These are phyloP conservation scores for Blastomyces emzantsi DNA, from an alignment of 2,329 filamentous ascomycete species.

Conservation along the genomic window DNA sequence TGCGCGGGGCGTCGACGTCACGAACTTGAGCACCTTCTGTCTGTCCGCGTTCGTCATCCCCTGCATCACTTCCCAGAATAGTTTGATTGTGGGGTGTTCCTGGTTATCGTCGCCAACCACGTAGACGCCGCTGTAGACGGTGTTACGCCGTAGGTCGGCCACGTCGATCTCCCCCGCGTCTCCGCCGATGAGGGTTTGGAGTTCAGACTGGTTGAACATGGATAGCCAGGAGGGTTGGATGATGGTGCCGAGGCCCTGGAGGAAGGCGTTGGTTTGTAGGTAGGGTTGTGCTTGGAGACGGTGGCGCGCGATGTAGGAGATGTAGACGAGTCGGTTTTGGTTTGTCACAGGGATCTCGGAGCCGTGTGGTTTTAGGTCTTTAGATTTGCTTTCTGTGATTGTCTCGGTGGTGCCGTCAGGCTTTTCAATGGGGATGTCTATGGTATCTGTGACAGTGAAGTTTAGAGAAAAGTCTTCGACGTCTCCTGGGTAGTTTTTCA, in stretches of 20 bases:
- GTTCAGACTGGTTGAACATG: constrained; percentile 96
- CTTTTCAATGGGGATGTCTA: constrained; percentile 38
- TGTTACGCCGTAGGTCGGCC: constrained; percentile 74
- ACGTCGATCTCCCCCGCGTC: constrained; percentile 80
- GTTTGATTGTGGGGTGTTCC: constrained; percentile 74
- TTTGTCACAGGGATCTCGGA: constrained; percentile 75
- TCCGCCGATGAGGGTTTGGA: constrained; percentile 87
- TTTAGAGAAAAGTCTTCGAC: constrained; percentile 74
- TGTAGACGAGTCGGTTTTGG: constrained; percentile 87
- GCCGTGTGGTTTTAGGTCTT: constrained; percentile 67
- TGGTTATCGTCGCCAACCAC: constrained; percentile 75
- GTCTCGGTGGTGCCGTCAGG: constrained; percentile 26
- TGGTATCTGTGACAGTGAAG: constrained; percentile 74
- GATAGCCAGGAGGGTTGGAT: constrained; percentile 88
- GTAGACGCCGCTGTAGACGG: constrained; percentile 80
- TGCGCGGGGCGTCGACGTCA: constrained; percentile 84
- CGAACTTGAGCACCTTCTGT: constrained; percentile 84
- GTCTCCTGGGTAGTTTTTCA: constrained; percentile 80
- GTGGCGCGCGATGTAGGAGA: constrained; percentile 82
- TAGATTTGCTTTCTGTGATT: constrained; percentile 46
- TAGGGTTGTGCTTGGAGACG: constrained; percentile 72
- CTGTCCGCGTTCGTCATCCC: constrained; percentile 66
- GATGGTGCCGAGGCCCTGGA: constrained; percentile 75
- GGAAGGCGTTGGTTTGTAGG: constrained; percentile 76
- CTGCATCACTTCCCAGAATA: constrained; percentile 89